Percentiles rank a stretch among this genome's conserved stretches.
Conservation (phyloP, 768 basidiomycete species). For the Galerina sulciceps region DNA sequence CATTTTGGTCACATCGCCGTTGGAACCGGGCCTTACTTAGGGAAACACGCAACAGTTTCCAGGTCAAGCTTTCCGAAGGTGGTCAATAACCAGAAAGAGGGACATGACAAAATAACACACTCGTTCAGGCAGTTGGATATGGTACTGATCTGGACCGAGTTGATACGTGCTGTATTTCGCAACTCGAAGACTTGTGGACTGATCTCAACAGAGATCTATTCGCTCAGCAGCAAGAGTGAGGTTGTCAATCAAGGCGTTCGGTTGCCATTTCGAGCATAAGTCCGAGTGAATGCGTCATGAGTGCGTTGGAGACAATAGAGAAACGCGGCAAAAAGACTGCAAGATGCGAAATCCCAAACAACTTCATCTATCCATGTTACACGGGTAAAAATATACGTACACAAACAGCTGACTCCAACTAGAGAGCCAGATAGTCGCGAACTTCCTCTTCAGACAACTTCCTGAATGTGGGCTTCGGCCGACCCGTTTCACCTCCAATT, state of each 20-base stretch:
- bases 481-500: slow-evolving; percentile 67
- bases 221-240: neutral
- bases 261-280: slow-evolving; percentile 1
- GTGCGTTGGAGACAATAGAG: neutral
- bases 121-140: neutral
- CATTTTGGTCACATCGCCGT: slow-evolving; percentile 5
- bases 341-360: slow-evolving; percentile 21
- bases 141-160: slow-evolving; percentile 1
- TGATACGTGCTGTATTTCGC: neutral
- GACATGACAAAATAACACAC: neutral
- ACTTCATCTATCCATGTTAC: slow-evolving; percentile 12
- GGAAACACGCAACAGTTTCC: neutral
- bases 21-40: neutral
- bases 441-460: slow-evolving; percentile 98
- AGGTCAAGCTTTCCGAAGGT: slow-evolving; percentile 5
- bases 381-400: slow-evolving; percentile 24
- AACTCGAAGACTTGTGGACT: slow-evolving; percentile 2
- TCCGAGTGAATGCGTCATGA: slow-evolving; percentile 11
- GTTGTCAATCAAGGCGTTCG: slow-evolving; percentile 9
- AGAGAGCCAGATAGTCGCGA: slow-evolving; percentile 90
- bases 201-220: slow-evolving; percentile 8
- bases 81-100: neutral
- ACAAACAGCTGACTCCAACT: slow-evolving; percentile 33
- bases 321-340: slow-evolving; percentile 7
- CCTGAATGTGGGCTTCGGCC: slow-evolving; percentile 88